Conservation (phyloP, 305 asterid species). For the Solanum hybrid region DNA sequence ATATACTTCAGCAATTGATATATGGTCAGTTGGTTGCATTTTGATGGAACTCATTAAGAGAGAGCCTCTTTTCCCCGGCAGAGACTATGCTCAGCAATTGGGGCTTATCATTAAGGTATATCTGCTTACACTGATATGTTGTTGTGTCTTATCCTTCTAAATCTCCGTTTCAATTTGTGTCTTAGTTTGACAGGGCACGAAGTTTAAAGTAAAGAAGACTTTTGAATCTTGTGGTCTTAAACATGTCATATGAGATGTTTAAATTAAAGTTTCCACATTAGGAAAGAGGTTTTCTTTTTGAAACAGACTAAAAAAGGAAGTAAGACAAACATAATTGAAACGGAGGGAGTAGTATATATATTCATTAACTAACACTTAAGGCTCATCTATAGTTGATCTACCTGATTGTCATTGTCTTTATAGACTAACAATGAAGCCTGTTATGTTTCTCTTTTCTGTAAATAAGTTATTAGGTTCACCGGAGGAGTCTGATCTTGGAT, state of each 20-base stretch:
- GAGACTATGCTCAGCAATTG: slow-evolving; percentile 84
- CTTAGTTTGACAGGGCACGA: not conserved
- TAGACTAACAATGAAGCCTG: not conserved
- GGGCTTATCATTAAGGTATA: slow-evolving; percentile 69
- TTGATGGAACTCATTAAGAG: slow-evolving; percentile 70
- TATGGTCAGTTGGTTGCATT: slow-evolving; percentile 94
- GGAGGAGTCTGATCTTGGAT: slow-evolving; percentile 78
- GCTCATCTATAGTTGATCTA: not conserved
- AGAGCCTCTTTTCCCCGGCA: slow-evolving; percentile 90
- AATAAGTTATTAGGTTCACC: slow-evolving; percentile 78
- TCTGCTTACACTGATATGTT: not conserved
- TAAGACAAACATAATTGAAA: not conserved
- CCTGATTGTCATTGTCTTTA: not conserved
- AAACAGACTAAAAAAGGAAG: not conserved
- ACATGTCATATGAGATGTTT: not conserved
- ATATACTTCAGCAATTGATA: slow-evolving; percentile 83
- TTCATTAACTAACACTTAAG: not conserved
- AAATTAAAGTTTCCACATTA: not conserved
- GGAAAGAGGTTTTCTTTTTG: not conserved
- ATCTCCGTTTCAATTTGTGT: not conserved
- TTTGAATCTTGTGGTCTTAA: not conserved
- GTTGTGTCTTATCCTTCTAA: not conserved
- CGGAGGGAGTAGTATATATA: not conserved
- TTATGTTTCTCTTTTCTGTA: not conserved
- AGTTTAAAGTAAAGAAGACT: not conserved